A percentile compares a stretch with the other conserved stretches of the same genome.
Evolutionary conservation across 441 rosid genomes (phyloP).

Genomic region (Mallotus japonicus): DNA sequence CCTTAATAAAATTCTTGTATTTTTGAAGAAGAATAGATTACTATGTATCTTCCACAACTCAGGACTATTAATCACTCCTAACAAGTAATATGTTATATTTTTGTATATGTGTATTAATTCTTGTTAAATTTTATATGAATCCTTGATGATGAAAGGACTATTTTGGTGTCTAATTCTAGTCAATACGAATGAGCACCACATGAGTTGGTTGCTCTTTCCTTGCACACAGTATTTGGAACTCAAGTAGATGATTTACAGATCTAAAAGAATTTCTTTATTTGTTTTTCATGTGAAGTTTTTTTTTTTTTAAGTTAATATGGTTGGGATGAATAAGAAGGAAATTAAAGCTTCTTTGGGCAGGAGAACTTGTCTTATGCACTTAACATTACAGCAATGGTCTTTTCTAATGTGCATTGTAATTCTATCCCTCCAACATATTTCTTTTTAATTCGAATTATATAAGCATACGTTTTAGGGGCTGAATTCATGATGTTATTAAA

Average conservation of each 20-base stretch:
- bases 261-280: neutral
- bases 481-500: neutral
- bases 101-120: neutral
- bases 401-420: neutral
- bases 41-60: no score
- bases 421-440: neutral
- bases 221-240: neutral
- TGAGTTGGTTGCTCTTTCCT: neutral
- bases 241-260: neutral
- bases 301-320: neutral
- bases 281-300: conserved; percentile 10
- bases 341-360: neutral
- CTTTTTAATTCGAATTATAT: neutral
- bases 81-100: neutral
- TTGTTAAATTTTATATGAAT: neutral
- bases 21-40: no score
- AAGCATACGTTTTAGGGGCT: neutral
- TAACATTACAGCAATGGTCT: neutral
- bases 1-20: no score
- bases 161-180: neutral
- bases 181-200: neutral
- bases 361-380: neutral
- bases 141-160: neutral
- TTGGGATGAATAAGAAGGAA: neutral
- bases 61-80: no score